Conservation (phyloP, 1,284 basidiomycete genomes). For the Moesziomyces parantarcticus region DNA sequence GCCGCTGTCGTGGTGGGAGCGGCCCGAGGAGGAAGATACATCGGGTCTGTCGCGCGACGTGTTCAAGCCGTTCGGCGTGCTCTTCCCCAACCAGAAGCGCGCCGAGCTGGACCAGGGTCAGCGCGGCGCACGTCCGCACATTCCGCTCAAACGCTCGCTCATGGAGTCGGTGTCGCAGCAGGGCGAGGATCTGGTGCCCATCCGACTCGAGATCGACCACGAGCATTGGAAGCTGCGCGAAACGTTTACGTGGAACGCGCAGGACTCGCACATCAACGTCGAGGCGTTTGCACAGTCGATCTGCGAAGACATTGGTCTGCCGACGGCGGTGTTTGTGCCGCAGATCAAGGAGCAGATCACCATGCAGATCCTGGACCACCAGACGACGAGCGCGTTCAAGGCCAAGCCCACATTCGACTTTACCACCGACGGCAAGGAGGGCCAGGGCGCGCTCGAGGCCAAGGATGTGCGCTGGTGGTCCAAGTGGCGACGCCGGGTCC, state of each 20-base stretch:
- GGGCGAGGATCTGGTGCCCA: conserved; percentile 86
- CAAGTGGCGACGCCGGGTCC: conserved; percentile 42
- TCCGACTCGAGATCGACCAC: conserved; percentile 93
- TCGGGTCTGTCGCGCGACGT: conserved; percentile 32
- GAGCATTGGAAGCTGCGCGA: conserved; percentile 89
- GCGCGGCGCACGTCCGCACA: conserved; percentile 49
- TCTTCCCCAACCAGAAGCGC: conserved; percentile 59
- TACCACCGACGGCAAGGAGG: conserved; percentile 29
- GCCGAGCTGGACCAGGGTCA: conserved; percentile 73
- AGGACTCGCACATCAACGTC: conserved; percentile 87
- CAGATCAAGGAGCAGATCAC: conserved; percentile 86
- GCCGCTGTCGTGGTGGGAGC: conserved; percentile 62
- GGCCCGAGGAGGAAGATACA: conserved; percentile 45
- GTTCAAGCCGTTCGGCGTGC: conserved; percentile 47
- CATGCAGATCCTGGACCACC: conserved; percentile 83
- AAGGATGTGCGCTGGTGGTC: conserved; percentile 48
- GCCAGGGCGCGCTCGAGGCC: conserved; percentile 38
- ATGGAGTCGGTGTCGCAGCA: conserved; percentile 74
- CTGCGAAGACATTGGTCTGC: conserved; percentile 89
- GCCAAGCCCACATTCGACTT: conserved; percentile 42
- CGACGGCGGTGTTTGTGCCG: conserved; percentile 75
- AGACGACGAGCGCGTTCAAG: conserved; percentile 57
- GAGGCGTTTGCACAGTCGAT: conserved; percentile 89
- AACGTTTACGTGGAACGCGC: conserved; percentile 94
- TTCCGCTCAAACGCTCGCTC: conserved; percentile 66